These are phyloP conservation scores for Macroventuria anomochaeta DNA, from an alignment of 2,329 filamentous ascomycete species.

Conservation along the genomic window DNA sequence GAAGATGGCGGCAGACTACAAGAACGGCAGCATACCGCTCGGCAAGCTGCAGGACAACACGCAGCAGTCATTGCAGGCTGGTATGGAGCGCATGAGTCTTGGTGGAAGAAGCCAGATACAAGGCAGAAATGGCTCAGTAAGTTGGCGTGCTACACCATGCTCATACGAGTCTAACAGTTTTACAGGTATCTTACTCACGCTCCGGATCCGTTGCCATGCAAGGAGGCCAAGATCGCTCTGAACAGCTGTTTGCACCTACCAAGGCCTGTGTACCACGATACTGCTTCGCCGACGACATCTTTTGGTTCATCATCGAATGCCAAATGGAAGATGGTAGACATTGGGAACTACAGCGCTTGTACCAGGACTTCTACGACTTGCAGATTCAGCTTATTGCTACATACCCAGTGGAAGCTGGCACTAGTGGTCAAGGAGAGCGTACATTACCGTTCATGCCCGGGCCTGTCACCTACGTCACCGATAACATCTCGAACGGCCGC, in stretches of 20 bases:
- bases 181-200: constrained; percentile 42
- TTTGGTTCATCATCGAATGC: constrained; percentile 97
- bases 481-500: constrained; percentile 91
- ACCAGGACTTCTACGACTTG: constrained; percentile 99
- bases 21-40: constrained; percentile 96
- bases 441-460: constrained; percentile 97
- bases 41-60: constrained; percentile 77
- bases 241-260: constrained; percentile 73
- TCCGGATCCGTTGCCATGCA: constrained; percentile 46
- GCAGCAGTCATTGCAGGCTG: constrained; percentile 60
- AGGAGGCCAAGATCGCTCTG: constrained; percentile 47
- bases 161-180: constrained; percentile 14
- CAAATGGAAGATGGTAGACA: constrained; percentile 86
- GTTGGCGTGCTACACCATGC: constrained; percentile 15
- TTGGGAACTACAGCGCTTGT: constrained; percentile 93
- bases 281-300: constrained; percentile 96
- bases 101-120: constrained; percentile 49
- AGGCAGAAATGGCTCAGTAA: constrained; percentile 40
- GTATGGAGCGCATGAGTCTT: constrained; percentile 79
- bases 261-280: constrained; percentile 88
- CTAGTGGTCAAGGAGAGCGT: constrained; percentile 74
- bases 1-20: constrained; percentile 98
- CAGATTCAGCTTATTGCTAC: constrained; percentile 92
- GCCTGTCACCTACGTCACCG: constrained; percentile 96
- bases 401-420: constrained; percentile 92